A percentile compares a stretch with the other conserved stretches of the same genome.
Evolutionary conservation across 1,139 yeast genomes (phyloP).

Genomic region (Yamadazyma triangularis): DNA sequence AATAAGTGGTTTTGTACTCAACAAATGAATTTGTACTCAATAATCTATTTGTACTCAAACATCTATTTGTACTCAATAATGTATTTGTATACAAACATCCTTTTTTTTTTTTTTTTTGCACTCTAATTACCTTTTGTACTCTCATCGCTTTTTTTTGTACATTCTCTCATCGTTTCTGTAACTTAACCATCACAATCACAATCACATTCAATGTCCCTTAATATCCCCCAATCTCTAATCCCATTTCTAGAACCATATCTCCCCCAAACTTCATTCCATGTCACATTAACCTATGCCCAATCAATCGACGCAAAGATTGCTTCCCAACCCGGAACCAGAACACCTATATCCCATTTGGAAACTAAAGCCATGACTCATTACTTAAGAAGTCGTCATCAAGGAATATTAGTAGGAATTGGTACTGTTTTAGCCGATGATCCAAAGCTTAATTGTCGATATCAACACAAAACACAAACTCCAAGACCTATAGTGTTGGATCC

Average conservation of each 20-base stretch:
- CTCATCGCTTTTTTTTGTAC: neutral
- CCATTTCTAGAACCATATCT: slow-evolving; percentile 33
- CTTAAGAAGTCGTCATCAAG: slow-evolving; percentile 73
- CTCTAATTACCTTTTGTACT: no score
- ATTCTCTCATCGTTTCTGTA: neutral
- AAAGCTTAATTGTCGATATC: slow-evolving; percentile 68
- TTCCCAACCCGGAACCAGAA: slow-evolving; percentile 65
- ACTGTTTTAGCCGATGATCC: slow-evolving; percentile 89
- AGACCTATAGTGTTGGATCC: slow-evolving; percentile 81
- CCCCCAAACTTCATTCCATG: slow-evolving; percentile 31
- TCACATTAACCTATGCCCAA: slow-evolving; percentile 89
- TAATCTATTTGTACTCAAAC: no score
- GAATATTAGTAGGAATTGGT: slow-evolving; percentile 74
- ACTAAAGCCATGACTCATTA: slow-evolving; percentile 95
- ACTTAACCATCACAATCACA: no score
- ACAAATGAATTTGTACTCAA: no score
- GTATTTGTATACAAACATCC: no score
- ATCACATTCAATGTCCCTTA: no score
- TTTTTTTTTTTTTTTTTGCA: no score
- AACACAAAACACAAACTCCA: slow-evolving; percentile 17
- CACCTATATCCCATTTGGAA: slow-evolving; percentile 79
- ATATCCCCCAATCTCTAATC: no score
- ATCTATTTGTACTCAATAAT: no score
- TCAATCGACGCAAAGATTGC: slow-evolving; percentile 85
- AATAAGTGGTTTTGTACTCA: no score